Evolutionary conservation across 495 filamentous ascomycete species (phyloP).

Genomic region (Penicillium chermesinum): DNA sequence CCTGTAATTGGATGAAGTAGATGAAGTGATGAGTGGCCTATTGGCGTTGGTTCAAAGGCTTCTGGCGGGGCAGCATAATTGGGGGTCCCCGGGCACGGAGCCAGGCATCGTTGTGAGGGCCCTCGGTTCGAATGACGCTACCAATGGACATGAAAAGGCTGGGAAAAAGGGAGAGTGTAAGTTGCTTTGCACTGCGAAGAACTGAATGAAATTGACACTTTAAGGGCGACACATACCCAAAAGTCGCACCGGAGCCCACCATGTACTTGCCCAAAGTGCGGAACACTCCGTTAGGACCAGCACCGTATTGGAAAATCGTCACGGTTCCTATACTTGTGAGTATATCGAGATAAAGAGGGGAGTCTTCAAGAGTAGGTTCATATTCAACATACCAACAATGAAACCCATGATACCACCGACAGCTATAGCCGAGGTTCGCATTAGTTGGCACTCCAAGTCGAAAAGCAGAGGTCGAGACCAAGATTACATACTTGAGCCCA

Average conservation of each 20-base stretch:
- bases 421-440: constrained; percentile 47
- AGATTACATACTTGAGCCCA: constrained; percentile 80
- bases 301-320: constrained; percentile 90
- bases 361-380: neutral
- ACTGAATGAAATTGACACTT: neutral
- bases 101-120: constrained; percentile 46
- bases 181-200: constrained; percentile 6
- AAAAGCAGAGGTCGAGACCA: neutral
- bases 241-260: constrained; percentile 92
- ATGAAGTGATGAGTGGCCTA: constrained; percentile 28
- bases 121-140: constrained; percentile 87
- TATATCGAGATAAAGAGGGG: neutral
- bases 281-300: constrained; percentile 88
- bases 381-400: constrained; percentile 69
- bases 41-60: constrained; percentile 29
- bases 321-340: constrained; percentile 61
- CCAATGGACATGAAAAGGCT: constrained; percentile 99
- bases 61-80: constrained; percentile 45
- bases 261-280: constrained; percentile 94
- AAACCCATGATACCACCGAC: constrained; percentile 96
- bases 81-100: constrained; percentile 42
- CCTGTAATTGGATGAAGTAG: neutral
- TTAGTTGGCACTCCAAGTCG: constrained; percentile 8
- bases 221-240: constrained; percentile 61
- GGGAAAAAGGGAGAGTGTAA: neutral